Base-by-base conservation (phyloP, 2,329 filamentous ascomycete species). In the Microsporum audouinii region DNA sequence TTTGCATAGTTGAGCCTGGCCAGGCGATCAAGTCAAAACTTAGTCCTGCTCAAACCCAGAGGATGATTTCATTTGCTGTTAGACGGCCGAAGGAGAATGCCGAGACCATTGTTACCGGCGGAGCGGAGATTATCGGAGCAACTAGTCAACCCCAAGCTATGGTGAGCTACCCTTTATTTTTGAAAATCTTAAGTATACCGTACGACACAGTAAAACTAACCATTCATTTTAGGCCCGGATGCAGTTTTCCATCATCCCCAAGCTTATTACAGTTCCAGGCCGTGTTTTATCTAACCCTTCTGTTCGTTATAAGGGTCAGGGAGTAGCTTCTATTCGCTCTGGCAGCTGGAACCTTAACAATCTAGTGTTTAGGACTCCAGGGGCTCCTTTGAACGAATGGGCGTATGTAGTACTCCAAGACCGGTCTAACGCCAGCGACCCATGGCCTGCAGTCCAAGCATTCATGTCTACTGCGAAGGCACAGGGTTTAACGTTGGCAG, bases 31-130 rank as follows among this genome's bases (percentile, higher is more conserved):
- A 81, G 43, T 75, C 80, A 2, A 84, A 85, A 66, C 76, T 91
- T 14, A 79, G 71, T 0, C 76, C 79, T 0, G 71, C 77, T 0
- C 87, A 92, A 68, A 88, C 87, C 0, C 77, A 80, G 0, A 68
- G 75, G 0, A 91, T 94, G 88, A 84, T 92, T 53, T 74, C 75
- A 0, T 89, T 89, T 69, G 87, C 89, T 1, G 88, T 87, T 61
- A 81, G 87, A 2, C 75, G 75, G 0, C 88, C 89, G 0, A 78
- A 79, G 1, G 75, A 80, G 4, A 95, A 92, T 65, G 88, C 85
- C 0, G 69, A 78, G 0, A 87, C 85, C 0, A 87, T 94, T 66
- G 78, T 80, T 1, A 78, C 71, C 0, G 78, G 79, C 6, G 87
- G 83, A n/a, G 65, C 67, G 1, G 61, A 75, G 17, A 75, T 83